A percentile compares a stretch with the other conserved stretches of the same genome.
Conservation (phyloP, 768 basidiomycete genomes). For the Suillus tomentosus region DNA sequence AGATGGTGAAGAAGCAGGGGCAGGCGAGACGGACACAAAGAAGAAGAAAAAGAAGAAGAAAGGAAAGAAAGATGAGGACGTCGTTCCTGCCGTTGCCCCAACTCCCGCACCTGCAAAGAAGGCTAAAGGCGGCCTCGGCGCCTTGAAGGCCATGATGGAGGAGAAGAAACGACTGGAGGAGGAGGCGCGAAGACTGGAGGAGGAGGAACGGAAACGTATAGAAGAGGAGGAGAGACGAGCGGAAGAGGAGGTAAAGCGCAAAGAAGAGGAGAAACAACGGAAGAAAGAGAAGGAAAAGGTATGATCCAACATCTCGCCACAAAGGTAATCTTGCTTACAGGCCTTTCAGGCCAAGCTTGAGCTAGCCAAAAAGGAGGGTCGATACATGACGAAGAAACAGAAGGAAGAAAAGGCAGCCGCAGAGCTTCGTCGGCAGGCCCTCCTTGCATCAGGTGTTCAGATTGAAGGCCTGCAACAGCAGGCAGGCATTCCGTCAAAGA, state of each 20-base stretch:
- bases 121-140: conserved; percentile 81
- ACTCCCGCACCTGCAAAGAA: conserved; percentile 46
- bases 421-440: conserved; percentile 87
- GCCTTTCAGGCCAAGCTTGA: conserved; percentile 79
- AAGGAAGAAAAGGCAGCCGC: conserved; percentile 91
- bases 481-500: conserved; percentile 54
- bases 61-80: conserved; percentile 73
- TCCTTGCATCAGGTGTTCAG: conserved; percentile 85
- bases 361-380: conserved; percentile 90
- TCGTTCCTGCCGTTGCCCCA: conserved; percentile 50
- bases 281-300: conserved; percentile 92
- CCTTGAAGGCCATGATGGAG: conserved; percentile 89
- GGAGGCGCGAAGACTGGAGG: conserved; percentile 67
- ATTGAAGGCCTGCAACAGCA: conserved; percentile 85
- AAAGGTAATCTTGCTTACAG: conserved; percentile 2
- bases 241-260: conserved; percentile 74
- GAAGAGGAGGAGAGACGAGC: conserved; percentile 86
- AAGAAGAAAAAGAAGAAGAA: conserved; percentile 89
- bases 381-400: conserved; percentile 95
- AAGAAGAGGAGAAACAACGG: conserved; percentile 82
- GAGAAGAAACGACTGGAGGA: conserved; percentile 89
- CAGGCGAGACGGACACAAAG: conserved; percentile 42
- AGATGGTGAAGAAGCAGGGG: conserved; percentile 66
- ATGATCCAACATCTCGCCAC: conserved; percentile 11
- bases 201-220: conserved; percentile 77